Conservation (phyloP, 371 early-diverging fungal species). For the Mortierella sp. region DNA sequence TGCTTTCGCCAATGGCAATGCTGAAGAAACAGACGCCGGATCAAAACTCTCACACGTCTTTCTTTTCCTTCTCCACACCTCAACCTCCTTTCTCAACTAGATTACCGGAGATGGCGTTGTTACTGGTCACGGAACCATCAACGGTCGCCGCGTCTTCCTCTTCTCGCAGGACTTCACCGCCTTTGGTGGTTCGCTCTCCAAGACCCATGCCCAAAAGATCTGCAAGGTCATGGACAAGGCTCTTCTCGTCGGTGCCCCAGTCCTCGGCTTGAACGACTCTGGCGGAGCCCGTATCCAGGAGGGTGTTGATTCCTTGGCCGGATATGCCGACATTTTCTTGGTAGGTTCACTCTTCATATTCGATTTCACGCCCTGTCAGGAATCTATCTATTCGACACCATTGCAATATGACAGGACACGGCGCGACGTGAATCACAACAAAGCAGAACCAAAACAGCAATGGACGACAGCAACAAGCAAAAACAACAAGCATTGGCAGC, state of each 20-base stretch:
- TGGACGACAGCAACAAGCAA: background rate
- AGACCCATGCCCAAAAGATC: slow-evolving; percentile 93
- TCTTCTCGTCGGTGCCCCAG: slow-evolving; percentile 93
- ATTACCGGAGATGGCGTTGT: slow-evolving; percentile 97
- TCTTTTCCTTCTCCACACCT: background rate
- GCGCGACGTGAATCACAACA: background rate
- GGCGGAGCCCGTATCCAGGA: slow-evolving; percentile 99
- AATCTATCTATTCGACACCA: background rate
- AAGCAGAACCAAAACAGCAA: background rate
- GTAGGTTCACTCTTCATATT: slow-evolving; percentile 28
- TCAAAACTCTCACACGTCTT: background rate
- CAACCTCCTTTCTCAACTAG: slow-evolving; percentile 33
- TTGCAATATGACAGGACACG: background rate
- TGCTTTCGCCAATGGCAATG: background rate
- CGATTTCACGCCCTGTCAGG: background rate
- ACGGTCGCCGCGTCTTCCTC: slow-evolving; percentile 93
- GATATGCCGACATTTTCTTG: slow-evolving; percentile 97
- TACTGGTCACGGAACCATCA: slow-evolving; percentile 94
- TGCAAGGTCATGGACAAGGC: slow-evolving; percentile 98
- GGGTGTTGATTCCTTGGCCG: slow-evolving; percentile 96
- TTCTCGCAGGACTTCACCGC: slow-evolving; percentile 97
- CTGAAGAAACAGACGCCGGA: background rate
- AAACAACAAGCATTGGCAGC: background rate
- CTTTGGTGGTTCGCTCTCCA: slow-evolving; percentile 92
- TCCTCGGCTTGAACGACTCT: slow-evolving; percentile 96